phyloP scores from a whole-genome alignment of 345 rosid genomes.

The Salix udensis region DNA sequence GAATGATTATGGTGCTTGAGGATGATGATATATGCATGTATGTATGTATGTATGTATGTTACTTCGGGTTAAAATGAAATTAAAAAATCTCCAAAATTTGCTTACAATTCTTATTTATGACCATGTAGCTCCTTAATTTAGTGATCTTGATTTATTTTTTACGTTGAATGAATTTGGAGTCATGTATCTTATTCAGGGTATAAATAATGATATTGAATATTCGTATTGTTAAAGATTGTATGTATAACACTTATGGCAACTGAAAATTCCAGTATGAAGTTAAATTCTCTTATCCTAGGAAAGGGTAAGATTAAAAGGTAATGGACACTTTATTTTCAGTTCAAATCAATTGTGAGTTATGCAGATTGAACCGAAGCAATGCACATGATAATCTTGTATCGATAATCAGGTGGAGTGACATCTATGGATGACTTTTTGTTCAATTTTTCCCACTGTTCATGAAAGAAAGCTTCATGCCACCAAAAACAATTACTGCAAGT shows the following conservation, averaged over 20 bases:
- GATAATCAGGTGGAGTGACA: conserved; percentile 23
- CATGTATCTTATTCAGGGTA: no score
- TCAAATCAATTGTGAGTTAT: background rate
- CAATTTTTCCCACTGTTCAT: conserved; percentile 16
- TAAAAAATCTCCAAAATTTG: background rate
- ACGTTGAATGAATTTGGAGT: no score
- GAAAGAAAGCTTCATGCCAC: conserved; percentile 15
- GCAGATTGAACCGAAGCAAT: background rate
- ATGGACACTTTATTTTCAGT: background rate
- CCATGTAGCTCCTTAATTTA: no score
- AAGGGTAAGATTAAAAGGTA: background rate
- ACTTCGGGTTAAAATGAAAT: background rate
- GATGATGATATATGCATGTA: no score
- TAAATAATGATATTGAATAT: no score
- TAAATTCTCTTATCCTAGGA: background rate
- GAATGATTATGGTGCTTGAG: background rate
- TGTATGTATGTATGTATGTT: no score
- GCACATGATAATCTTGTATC: background rate
- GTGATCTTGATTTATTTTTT: background rate
- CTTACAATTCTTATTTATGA: no score
- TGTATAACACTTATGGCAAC: background rate
- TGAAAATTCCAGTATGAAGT: background rate
- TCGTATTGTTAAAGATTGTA: background rate
- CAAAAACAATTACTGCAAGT: conserved; percentile 34
- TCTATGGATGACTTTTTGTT: conserved; percentile 31